phyloP scores from a whole-genome alignment of 345 rosid genomes.

The Eucalyptus tenuipes region DNA sequence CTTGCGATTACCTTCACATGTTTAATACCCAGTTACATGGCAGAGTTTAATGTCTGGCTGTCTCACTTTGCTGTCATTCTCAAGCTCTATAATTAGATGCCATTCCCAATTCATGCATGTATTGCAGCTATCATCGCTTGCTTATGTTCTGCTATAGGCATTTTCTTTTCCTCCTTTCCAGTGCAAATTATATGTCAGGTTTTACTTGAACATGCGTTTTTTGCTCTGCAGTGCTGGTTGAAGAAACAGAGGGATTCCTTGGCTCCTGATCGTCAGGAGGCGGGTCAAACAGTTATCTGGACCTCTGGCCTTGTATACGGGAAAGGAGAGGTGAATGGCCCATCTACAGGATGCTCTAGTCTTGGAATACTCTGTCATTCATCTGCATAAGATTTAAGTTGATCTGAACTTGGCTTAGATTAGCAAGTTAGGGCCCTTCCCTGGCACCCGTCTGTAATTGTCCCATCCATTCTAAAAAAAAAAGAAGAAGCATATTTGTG shows the following conservation, averaged over 20 bases:
- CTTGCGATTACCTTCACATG: neutral
- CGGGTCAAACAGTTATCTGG: slow-evolving; percentile 54
- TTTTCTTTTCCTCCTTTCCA: neutral
- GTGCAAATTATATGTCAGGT: neutral
- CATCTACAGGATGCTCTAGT: neutral
- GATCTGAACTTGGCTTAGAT: neutral
- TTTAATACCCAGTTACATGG: neutral
- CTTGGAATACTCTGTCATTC: neutral
- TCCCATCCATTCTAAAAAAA: neutral
- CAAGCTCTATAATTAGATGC: neutral
- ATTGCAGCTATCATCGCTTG: neutral
- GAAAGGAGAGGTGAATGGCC: slow-evolving; percentile 73
- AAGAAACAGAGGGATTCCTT: slow-evolving; percentile 82
- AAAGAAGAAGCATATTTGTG: neutral
- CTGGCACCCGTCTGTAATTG: neutral
- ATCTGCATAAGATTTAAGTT: neutral
- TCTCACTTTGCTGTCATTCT: neutral
- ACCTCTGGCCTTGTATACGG: slow-evolving; percentile 91
- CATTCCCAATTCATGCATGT: neutral
- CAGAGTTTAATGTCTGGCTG: neutral
- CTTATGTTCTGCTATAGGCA: neutral
- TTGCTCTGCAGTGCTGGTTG: slow-evolving; percentile 70
- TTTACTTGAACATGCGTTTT: neutral
- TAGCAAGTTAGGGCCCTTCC: neutral
- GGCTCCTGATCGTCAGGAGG: slow-evolving; percentile 58